Evolutionary conservation across 345 rosid genomes (phyloP).

Genomic region (Toxicodendron radicans): DNA sequence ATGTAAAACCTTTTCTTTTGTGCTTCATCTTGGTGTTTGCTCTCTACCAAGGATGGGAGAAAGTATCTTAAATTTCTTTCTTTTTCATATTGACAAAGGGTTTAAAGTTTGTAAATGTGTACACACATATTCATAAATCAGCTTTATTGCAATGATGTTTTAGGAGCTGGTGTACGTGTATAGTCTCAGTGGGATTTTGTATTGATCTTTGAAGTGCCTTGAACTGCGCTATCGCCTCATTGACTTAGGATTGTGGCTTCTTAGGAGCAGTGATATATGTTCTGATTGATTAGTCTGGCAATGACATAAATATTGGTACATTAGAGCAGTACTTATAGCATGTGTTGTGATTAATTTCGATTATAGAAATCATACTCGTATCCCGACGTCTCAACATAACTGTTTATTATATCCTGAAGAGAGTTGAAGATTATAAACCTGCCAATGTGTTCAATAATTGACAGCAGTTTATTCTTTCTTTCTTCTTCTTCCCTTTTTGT

Average conservation of each 20-base stretch:
- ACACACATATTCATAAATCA: too few species aligned
- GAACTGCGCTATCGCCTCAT: too few species aligned
- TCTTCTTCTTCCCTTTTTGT: background rate
- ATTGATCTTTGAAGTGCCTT: background rate
- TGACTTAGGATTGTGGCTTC: background rate
- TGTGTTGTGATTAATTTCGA: background rate
- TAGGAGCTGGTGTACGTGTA: background rate
- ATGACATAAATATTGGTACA: background rate
- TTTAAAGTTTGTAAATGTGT: too few species aligned
- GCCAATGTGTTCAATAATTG: background rate
- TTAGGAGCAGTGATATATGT: background rate
- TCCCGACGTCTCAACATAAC: background rate
- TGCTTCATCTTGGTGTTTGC: background rate
- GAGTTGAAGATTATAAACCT: background rate
- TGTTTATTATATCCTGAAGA: background rate
- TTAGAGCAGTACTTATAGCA: background rate
- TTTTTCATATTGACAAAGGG: too few species aligned
- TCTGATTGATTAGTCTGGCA: background rate
- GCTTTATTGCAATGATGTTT: background rate
- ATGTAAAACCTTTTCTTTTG: background rate
- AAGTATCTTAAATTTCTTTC: too few species aligned
- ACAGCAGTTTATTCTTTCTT: background rate
- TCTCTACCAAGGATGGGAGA: too few species aligned
- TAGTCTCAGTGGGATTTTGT: background rate
- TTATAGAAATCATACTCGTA: too few species aligned